Evolutionary conservation across 345 rosid genomes (phyloP), one percentile per base, ranked within the genome.

Genomic region (Lumnitzera racemosa): DNA sequence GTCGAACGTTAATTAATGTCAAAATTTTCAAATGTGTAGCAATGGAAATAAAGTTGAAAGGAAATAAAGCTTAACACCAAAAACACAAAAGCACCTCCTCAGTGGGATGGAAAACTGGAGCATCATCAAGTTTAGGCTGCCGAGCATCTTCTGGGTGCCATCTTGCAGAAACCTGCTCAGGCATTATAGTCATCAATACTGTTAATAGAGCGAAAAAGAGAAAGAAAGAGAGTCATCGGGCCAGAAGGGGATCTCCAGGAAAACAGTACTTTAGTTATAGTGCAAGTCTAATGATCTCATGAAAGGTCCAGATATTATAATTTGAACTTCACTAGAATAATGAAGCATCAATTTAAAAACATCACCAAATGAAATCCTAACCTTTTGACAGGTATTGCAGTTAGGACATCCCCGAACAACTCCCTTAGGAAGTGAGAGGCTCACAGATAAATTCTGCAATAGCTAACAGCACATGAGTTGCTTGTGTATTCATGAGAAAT

Each of bases 301-400:
- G 15, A 41, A 23, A 57, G 61, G 49, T 41, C 20, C 20, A 15
- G 62, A 15, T 23, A 56, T 3, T 13, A 31, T 47, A 25, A 10
- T 56, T 29, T 56, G 59, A 20, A 27, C 31, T 36, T 27, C 2
- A 27, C 27, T 13, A 49, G 47, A 52, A 14, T 15, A 0, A 11
- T 46, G 27, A 15, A 20, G 10, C 51, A 15, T 54, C 27, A 47
- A 46, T 15, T 16, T 7, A 53, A 27, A 48, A 31, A 16, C 12
- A 20, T 31, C 15, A 24, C 41, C 46, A 49, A 11, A 23, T 51
- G 47, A 62, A 47, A 54, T 71, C 63, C 56, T 56, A 78, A 94
- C 99, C 99, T 90, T 94, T 64, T 84, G 97, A 81, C 97, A 90
- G 70, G 78, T 86, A 61, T 67, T 79, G 74, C 97, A 88, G 36